Percentiles rank a stretch among this genome's conserved stretches.
Conservation (phyloP, 2,329 filamentous ascomycete species). For the Ophiostoma ulmi region DNA sequence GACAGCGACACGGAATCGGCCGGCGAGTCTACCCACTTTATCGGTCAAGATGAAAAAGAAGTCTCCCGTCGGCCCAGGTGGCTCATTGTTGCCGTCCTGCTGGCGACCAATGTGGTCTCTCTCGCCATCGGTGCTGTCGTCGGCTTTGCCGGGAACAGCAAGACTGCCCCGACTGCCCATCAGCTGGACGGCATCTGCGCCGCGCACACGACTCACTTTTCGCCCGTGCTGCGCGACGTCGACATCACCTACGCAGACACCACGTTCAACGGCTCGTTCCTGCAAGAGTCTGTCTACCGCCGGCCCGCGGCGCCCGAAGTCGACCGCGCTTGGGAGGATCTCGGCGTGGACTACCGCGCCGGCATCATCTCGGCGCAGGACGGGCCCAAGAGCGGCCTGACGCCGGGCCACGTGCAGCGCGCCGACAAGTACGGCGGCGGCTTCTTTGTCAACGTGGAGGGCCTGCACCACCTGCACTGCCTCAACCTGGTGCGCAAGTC, state of each 20-base stretch:
- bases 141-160: slow-evolving; percentile 19
- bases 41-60: not conserved
- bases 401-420: slow-evolving; percentile 51
- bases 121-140: slow-evolving; percentile 6
- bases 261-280: slow-evolving; percentile 53
- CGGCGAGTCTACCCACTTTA: not conserved
- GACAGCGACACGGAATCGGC: not conserved
- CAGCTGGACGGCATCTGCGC: slow-evolving; percentile 25
- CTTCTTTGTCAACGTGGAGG: slow-evolving; percentile 54
- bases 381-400: slow-evolving; percentile 48
- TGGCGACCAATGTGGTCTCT: not conserved
- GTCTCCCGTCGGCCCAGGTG: not conserved
- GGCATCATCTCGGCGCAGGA: slow-evolving; percentile 47
- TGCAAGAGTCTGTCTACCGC: slow-evolving; percentile 51
- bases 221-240: slow-evolving; percentile 36
- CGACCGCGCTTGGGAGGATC: slow-evolving; percentile 50
- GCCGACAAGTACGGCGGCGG: slow-evolving; percentile 53
- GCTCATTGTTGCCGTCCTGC: not conserved
- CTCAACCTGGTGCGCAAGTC: slow-evolving; percentile 55
- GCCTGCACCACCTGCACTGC: slow-evolving; percentile 55
- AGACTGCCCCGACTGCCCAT: not conserved
- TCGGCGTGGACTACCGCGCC: slow-evolving; percentile 40
- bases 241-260: slow-evolving; percentile 34
- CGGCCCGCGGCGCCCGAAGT: slow-evolving; percentile 47
- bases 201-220: slow-evolving; percentile 23